Base-by-base conservation (phyloP, 148 eudicot species). In the Persicaria tinctoria region DNA sequence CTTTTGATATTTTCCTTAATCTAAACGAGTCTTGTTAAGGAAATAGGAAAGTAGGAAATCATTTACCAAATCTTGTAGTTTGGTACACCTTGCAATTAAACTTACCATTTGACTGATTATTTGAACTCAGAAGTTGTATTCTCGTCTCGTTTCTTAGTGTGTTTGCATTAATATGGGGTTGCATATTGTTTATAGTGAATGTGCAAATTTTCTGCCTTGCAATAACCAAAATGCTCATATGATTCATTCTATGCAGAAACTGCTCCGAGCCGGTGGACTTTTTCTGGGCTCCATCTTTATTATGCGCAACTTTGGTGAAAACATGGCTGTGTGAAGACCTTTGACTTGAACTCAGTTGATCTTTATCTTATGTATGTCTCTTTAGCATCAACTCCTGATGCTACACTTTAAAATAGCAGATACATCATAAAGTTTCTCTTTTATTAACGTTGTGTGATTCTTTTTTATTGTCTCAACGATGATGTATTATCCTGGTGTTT, bases 221-320 rank as follows among this genome's bases (percentile, higher is more conserved):
- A 18, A 32, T 60, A 23, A 60, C 8, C 66, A 20, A 20, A 60
- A 60, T 20, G 13, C 9, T 23, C 66, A 23, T 60, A 38, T 60
- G 41, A 60, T 20, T 60, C 38, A 27, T 45, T 1, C 20, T 69
- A 32, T 32, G 75, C 85, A 85, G 87, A 85, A 82, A 78, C 50
- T 85, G 71, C 57, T 82, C 44, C 87, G 87, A 27, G 85, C 87
- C 63, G 82, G 70, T 48, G 87, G 83, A 49, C 72, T 85, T 4
- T 85, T 85, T 74, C 85, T 82, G 46, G 85, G 87, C 27, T 80
- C 87, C 60, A 79, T 85, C 68, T 16, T 85, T 77, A 20, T 85
- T 45, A 78, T 85, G 83, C 85, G 83, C 74, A 77, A 78, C 14
- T 85, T 69, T 74, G 87, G 87, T 44, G 85, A 85, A 38, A 41